phyloP scores from a whole-genome alignment of 1,284 basidiomycete genomes.

The Sporisorium iseilematis-ciliati region DNA sequence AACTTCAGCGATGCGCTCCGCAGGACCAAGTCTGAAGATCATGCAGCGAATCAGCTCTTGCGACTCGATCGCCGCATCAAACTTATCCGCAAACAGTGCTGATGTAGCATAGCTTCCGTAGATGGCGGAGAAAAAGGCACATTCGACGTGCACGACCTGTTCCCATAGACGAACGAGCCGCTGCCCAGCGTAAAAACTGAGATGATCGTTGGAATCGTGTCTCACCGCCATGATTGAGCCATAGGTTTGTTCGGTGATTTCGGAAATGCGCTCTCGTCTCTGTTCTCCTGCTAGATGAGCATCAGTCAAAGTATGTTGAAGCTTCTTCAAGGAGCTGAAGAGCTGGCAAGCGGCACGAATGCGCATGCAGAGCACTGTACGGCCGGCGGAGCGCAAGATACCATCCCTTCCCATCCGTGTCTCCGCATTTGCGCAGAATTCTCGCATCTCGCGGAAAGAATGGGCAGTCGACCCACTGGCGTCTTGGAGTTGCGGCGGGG shows the following conservation, averaged over 20 bases:
- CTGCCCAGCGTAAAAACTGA: conserved; percentile 16
- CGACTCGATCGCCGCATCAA: conserved; percentile 10
- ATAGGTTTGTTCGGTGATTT: neutral
- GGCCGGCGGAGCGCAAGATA: conserved; percentile 27
- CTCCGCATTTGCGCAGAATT: conserved; percentile 19
- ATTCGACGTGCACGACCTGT: conserved; percentile 22
- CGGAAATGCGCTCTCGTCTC: conserved; percentile 9
- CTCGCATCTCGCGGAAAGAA: conserved; percentile 14
- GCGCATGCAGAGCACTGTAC: conserved; percentile 15
- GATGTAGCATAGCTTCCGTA: conserved; percentile 14
- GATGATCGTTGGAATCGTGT: conserved; percentile 8
- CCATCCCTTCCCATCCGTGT: conserved; percentile 16
- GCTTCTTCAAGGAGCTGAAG: conserved; percentile 3
- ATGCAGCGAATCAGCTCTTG: conserved; percentile 7
- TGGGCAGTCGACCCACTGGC: conserved; percentile 4
- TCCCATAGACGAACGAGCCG: conserved; percentile 28
- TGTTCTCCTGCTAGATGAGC: conserved; percentile 1
- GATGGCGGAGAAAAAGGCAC: conserved; percentile 11
- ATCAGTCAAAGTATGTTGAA: conserved; percentile 5
- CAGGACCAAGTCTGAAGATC: neutral
- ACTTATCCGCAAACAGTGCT: conserved; percentile 8
- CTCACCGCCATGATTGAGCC: conserved; percentile 8
- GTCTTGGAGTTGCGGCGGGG: conserved; percentile 14
- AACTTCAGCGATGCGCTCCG: neutral
- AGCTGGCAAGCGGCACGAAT: conserved; percentile 11